Base-by-base conservation (phyloP, 2,329 filamentous ascomycete species). In the Trichophyton equinum region DNA sequence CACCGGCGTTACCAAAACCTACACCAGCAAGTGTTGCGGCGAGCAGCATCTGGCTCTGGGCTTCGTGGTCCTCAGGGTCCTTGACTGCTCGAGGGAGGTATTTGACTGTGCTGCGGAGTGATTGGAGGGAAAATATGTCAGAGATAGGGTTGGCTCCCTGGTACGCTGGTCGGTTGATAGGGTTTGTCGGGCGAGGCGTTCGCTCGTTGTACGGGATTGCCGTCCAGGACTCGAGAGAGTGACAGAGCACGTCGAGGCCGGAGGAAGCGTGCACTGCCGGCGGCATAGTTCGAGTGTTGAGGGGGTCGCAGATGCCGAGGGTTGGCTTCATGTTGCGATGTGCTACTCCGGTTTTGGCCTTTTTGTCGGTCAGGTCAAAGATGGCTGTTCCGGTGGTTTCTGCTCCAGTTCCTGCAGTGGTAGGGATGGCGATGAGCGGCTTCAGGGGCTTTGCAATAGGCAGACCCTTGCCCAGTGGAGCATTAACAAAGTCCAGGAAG, bases 331-430 rank as follows among this genome's bases (percentile, higher is more conserved):
- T 81, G 71, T 94, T 95, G 58, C 95, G 85, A 77, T 97, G 94
- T 1, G 94, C 92, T 65, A 99, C 89, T 58, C 94, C 94, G 0
- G 94, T 99, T 78, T 99, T 99, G 57, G 91, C 91, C 61, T 87
- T 87, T 73, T 90, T 90, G 53, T 86, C 84, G 1, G 95, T 89
- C 0, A 99, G 82, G 69, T 99, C 94, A 73, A 99, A 99, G 75
- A 99, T 99, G 59, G 95, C 95, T 0, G 94, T 99, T 20, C 94
- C 95, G 0, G 94, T 99, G 0, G 94, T 99, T 75, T 99, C 94
- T 60, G 89, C 94, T 3, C 89, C 89, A 0, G 89, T 95, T 49
- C 89, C 89, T 6, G 90, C 89, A 0, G 89, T 95, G 1, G 89
- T 95, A 0, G 89, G 89, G 4, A 95, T 83, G 40, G 89, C 90